Evolutionary conservation across 2,329 filamentous ascomycete genomes (phyloP).

Genomic region (Orbilia ellipsospora): DNA sequence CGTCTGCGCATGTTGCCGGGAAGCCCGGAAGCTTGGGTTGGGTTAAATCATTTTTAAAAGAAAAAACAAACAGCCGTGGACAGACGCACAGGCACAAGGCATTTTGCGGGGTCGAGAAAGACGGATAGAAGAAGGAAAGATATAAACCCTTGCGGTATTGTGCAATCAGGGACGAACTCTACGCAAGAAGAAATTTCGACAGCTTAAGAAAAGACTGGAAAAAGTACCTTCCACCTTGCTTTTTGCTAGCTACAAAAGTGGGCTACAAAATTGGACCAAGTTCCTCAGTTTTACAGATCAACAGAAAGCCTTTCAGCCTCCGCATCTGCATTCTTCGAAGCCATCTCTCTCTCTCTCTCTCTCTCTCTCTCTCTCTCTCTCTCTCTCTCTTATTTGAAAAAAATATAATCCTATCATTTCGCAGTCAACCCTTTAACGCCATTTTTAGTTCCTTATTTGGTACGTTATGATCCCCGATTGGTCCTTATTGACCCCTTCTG

Average conservation of each 20-base stretch:
- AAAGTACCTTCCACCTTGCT: too few relatives aligned
- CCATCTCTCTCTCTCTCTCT: background rate
- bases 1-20: conserved; percentile 51
- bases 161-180: conserved; percentile 51
- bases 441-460: conserved; percentile 41
- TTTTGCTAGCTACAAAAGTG: conserved; percentile 23
- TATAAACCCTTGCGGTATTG: conserved; percentile 50
- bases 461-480: conserved; percentile 48
- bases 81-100: conserved; percentile 53
- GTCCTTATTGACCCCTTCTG: background rate
- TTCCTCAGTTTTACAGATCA: conserved; percentile 38
- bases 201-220: conserved; percentile 4
- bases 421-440: conserved; percentile 16
- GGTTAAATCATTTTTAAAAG: conserved; percentile 46
- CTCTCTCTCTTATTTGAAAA: too few relatives aligned
- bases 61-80: conserved; percentile 55
- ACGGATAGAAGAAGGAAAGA: conserved; percentile 26
- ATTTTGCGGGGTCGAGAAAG: conserved; percentile 54
- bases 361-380: too few relatives aligned
- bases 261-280: conserved; percentile 32
- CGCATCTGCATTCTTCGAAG: conserved; percentile 52
- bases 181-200: conserved; percentile 22
- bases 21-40: conserved; percentile 55
- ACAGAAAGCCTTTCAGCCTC: conserved; percentile 42
- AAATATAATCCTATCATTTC: background rate